Evolutionary conservation across 371 early-diverging fungal genomes (phyloP).

Genomic region (Nosema muscidifuracis): DNA sequence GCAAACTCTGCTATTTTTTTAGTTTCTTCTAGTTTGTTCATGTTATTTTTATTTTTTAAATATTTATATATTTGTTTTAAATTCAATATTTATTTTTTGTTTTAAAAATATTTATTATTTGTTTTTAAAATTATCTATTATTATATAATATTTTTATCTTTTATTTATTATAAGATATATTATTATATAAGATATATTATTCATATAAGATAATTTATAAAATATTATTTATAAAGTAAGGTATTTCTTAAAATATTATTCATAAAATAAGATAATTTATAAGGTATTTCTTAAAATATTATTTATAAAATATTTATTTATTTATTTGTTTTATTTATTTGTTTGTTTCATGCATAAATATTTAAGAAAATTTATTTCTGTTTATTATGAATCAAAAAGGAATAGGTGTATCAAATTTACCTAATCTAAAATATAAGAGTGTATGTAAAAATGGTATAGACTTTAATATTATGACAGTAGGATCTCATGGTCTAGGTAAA

Average conservation of each 20-base stretch:
- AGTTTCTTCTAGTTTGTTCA: slow-evolving; percentile 34
- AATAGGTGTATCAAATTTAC: slow-evolving; percentile 89
- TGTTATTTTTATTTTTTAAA: background rate
- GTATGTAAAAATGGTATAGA: slow-evolving; percentile 80
- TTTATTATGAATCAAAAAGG: slow-evolving; percentile 42
- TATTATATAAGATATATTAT: too few relatives aligned
- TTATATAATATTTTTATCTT: too few relatives aligned
- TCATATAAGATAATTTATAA: too few relatives aligned
- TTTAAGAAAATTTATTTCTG: background rate
- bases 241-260: too few relatives aligned
- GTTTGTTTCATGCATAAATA: background rate
- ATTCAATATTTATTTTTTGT: too few relatives aligned
- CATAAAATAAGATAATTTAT: too few relatives aligned
- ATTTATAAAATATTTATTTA: background rate
- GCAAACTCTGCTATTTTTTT: slow-evolving; percentile 31
- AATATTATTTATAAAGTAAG: too few relatives aligned
- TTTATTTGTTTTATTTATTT: background rate
- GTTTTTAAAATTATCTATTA: too few relatives aligned
- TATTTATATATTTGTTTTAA: too few relatives aligned
- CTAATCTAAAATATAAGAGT: slow-evolving; percentile 89
- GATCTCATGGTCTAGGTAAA: slow-evolving; percentile 65
- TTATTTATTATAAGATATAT: too few relatives aligned
- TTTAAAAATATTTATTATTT: too few relatives aligned
- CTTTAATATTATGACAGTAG: slow-evolving; percentile 90
- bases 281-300: too few relatives aligned